These are phyloP conservation scores for Schoenoplectus tabernaemontani DNA, from an alignment of 202 grass and related monocot species.

Conservation along the genomic window DNA sequence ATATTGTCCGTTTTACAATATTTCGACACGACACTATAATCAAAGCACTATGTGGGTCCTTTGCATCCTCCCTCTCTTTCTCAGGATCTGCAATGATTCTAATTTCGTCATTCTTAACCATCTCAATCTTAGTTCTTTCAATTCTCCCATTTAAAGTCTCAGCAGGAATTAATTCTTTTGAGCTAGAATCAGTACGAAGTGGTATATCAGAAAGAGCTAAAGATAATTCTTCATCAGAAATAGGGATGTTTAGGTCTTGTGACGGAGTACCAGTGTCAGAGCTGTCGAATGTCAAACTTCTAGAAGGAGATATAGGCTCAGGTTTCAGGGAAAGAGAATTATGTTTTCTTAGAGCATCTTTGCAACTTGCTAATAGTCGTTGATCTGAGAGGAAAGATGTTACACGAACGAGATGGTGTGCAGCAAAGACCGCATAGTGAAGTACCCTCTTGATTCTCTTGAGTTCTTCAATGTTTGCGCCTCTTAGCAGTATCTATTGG, in stretches of 20 bases:
- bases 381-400: constrained; percentile 95
- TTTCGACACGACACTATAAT: constrained; percentile 67
- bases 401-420: constrained; percentile 92
- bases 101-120: not conserved
- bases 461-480: constrained; percentile 61
- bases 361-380: constrained; percentile 51
- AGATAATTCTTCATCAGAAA: constrained; percentile 30
- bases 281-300: constrained; percentile 31
- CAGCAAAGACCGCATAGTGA: constrained; percentile 88
- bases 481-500: constrained; percentile 89
- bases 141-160: not conserved
- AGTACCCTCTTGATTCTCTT: constrained; percentile 84
- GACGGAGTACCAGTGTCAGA: constrained; percentile 20
- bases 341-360: constrained; percentile 28
- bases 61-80: constrained; percentile 31
- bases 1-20: constrained; percentile 65
- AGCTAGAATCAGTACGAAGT: constrained; percentile 9
- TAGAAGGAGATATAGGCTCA: constrained; percentile 14
- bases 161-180: not conserved
- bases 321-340: constrained; percentile 25
- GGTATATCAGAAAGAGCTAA: constrained; percentile 17
- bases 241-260: constrained; percentile 26
- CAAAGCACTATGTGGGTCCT: constrained; percentile 59
- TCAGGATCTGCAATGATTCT: constrained; percentile 4
- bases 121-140: not conserved